Conservation (phyloP, 2,329 filamentous ascomycete species). For the Domatiomyces catenatus region DNA sequence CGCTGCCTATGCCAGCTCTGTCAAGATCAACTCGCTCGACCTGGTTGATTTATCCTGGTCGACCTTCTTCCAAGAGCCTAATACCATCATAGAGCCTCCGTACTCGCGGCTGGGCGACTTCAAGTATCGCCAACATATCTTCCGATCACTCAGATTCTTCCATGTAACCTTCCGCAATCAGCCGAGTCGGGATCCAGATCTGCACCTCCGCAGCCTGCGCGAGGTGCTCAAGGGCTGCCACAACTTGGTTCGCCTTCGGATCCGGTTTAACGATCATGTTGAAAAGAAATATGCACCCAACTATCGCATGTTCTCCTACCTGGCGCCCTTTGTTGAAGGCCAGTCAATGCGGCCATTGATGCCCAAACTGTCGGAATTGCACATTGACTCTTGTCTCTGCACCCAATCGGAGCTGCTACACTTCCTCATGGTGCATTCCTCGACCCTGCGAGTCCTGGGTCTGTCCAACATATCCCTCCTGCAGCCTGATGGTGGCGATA, state of each 20-base stretch:
- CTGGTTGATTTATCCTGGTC: slow-evolving; percentile 6
- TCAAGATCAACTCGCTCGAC: slow-evolving; percentile 7
- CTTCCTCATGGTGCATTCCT: slow-evolving; percentile 10
- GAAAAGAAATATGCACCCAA: slow-evolving; percentile 5
- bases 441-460: slow-evolving; percentile 8
- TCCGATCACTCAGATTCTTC: slow-evolving; percentile 3
- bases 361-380: slow-evolving; percentile 6
- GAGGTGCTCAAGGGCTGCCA: slow-evolving; percentile 5
- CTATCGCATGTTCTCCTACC: slow-evolving; percentile 8
- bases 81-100: slow-evolving; percentile 4
- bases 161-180: slow-evolving; percentile 11
- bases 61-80: slow-evolving; percentile 4
- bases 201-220: slow-evolving; percentile 7
- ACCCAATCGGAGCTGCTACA: slow-evolving; percentile 12
- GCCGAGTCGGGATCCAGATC: slow-evolving; percentile 3
- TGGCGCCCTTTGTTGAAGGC: slow-evolving; percentile 7
- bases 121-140: slow-evolving; percentile 3
- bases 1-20: slow-evolving; percentile 7
- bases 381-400: slow-evolving; percentile 9
- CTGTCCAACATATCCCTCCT: slow-evolving; percentile 12
- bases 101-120: slow-evolving; percentile 7
- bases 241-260: slow-evolving; percentile 6
- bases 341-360: slow-evolving; percentile 7
- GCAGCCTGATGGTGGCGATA: slow-evolving; percentile 6
- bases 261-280: slow-evolving; percentile 9